These are phyloP conservation scores for Brachypodium distachyon DNA, from an alignment of 202 grass and related monocot genomes.

Conservation along the genomic window DNA sequence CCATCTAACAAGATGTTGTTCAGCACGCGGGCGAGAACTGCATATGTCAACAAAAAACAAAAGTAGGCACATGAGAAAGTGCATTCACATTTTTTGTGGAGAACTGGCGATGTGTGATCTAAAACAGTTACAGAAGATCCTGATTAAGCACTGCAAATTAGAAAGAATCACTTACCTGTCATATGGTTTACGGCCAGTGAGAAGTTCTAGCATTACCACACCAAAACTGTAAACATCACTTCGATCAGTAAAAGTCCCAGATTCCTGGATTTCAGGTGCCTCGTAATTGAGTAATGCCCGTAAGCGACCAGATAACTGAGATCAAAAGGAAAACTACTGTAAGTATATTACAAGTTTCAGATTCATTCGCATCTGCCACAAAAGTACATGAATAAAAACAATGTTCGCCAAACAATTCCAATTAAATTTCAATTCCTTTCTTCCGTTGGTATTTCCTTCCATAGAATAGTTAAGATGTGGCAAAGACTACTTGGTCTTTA, in stretches of 20 bases:
- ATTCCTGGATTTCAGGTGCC: conserved; percentile 87
- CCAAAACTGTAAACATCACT: conserved; percentile 97
- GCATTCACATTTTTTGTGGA: neutral
- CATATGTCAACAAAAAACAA: conserved; percentile 11
- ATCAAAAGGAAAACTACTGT: conserved; percentile 25
- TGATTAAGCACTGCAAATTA: conserved; percentile 5
- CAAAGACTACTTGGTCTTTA: neutral
- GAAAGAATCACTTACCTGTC: conserved; percentile 50
- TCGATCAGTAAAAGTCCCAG: conserved; percentile 36
- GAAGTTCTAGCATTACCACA: conserved; percentile 93
- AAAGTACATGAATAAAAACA: conserved; percentile 12
- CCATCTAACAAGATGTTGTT: conserved; percentile 96
- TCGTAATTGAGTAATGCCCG: conserved; percentile 60
- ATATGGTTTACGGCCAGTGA: conserved; percentile 79
- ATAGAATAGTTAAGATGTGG: neutral
- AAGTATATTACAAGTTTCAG: neutral
- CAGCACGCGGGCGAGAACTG: conserved; percentile 73
- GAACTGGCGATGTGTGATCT: conserved; percentile 1
- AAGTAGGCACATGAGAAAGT: neutral
- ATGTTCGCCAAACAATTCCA: neutral
- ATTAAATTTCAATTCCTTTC: neutral
- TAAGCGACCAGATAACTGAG: conserved; percentile 72
- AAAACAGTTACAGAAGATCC: neutral
- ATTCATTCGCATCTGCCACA: neutral
- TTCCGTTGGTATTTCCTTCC: neutral